Evolutionary conservation across 1,284 basidiomycete species (phyloP).

Genomic region (Cutaneotrichosporon arboriforme): DNA sequence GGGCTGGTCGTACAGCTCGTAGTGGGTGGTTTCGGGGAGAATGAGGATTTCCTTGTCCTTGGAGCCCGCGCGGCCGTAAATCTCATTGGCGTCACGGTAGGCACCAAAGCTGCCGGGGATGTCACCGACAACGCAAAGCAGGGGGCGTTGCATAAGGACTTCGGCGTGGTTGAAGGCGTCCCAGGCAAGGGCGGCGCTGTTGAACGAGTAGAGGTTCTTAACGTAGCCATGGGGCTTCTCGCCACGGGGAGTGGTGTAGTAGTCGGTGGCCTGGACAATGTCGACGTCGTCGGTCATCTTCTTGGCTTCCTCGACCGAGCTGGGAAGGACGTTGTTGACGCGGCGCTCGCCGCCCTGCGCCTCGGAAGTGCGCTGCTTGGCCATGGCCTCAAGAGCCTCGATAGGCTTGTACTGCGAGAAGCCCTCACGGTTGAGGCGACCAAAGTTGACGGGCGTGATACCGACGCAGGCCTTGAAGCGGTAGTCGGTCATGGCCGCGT

Average conservation of each 20-base stretch:
- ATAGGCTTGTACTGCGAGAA: slow-evolving; percentile 3
- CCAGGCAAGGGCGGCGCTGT: neutral
- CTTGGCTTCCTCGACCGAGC: slow-evolving; percentile 2
- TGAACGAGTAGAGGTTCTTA: neutral
- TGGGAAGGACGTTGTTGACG: neutral
- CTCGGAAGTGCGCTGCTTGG: slow-evolving; percentile 3
- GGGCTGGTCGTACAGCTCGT: slow-evolving; percentile 9
- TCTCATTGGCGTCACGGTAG: slow-evolving; percentile 6
- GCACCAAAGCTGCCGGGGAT: slow-evolving; percentile 4
- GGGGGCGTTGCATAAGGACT: slow-evolving; percentile 5
- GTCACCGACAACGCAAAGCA: slow-evolving; percentile 2
- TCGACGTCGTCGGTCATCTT: neutral
- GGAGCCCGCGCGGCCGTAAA: slow-evolving; percentile 2
- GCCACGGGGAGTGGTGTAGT: slow-evolving; percentile 1
- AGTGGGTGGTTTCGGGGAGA: slow-evolving; percentile 4
- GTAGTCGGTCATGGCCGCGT: slow-evolving; percentile 9
- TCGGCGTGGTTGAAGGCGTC: slow-evolving; percentile 6
- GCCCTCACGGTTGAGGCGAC: slow-evolving; percentile 3
- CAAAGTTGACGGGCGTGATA: slow-evolving; percentile 10
- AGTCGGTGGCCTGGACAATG: slow-evolving; percentile 4
- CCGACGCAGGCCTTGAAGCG: slow-evolving; percentile 8
- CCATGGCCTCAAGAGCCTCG: neutral
- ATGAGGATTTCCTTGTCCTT: slow-evolving; percentile 5
- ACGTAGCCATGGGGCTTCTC: neutral
- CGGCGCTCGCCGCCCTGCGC: slow-evolving; percentile 6